These are phyloP conservation scores for Amphicarpaea edgeworthii DNA, from an alignment of 306 rosid species.

Conservation along the genomic window DNA sequence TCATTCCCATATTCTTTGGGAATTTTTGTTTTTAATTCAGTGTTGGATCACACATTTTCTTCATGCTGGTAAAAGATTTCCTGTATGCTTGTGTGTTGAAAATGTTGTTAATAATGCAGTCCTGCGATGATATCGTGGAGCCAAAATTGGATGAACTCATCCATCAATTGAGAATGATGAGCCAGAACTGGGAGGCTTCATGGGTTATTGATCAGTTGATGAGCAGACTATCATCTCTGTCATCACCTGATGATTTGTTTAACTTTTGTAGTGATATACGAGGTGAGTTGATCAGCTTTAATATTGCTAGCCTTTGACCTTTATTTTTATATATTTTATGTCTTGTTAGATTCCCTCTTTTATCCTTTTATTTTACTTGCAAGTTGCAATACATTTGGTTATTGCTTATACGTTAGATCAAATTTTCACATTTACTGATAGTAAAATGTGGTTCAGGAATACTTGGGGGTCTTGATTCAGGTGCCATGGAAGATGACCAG, in stretches of 20 bases:
- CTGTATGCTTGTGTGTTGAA: slow-evolving; percentile 9
- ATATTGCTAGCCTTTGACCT: not conserved
- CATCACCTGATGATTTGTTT: slow-evolving; percentile 89
- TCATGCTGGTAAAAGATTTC: not conserved
- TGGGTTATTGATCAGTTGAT: slow-evolving; percentile 75
- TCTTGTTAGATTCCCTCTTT: not conserved
- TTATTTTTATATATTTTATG: slow-evolving; percentile 8
- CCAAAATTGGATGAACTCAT: slow-evolving; percentile 86
- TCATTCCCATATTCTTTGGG: not conserved
- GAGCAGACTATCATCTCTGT: slow-evolving; percentile 67
- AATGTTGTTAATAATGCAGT: slow-evolving; percentile 53
- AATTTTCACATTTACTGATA: not conserved
- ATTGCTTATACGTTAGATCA: slow-evolving; percentile 8
- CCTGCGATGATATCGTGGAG: slow-evolving; percentile 87
- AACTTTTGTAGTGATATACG: slow-evolving; percentile 84
- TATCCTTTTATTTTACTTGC: not conserved
- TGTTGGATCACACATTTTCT: not conserved
- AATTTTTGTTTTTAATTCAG: not conserved
- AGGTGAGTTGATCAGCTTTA: slow-evolving; percentile 57
- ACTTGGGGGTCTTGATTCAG: slow-evolving; percentile 77
- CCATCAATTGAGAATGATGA: slow-evolving; percentile 71
- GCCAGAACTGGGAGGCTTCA: slow-evolving; percentile 56
- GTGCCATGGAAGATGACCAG: slow-evolving; percentile 80
- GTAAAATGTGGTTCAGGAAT: slow-evolving; percentile 63
- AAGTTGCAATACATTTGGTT: not conserved